Evolutionary conservation across 176 grass and related monocot genomes (phyloP), one percentile per base, ranked within the genome.

Genomic region (Bromus sterilis): DNA sequence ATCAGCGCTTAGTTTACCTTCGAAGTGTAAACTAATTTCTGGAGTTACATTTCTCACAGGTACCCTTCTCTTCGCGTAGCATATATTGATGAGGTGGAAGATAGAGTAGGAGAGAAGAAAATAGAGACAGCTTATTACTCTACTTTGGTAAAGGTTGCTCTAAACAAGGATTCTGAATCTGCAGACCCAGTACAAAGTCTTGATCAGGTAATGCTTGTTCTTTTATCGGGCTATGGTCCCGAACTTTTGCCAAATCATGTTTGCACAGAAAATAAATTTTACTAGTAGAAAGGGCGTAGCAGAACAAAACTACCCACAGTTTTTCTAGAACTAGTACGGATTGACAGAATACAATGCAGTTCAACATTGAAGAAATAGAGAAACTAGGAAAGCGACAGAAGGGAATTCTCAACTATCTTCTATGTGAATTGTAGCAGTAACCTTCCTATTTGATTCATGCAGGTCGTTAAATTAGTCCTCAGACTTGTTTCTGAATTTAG

Each of bases 21-120:
- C 0, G 15, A 84, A 73, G 26, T 51, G 26, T 73, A 20, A 73
- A 59, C 31, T 69, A 61, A 81, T 76, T 85, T 14, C 16, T 70
- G 28, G 53, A 12, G 20, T 40, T 78, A 41, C 46, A 69, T 71
- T 82, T 86, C 63, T 89, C 4, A 18, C 74, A 98, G 95, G 86
- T 71, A 94, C 76, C 89, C 95, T 85, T 93, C 92, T 89, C 90
- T 98, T 25, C 95, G 95, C 77, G 95, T 98, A 32, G 95, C 95
- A 39, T 98, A 94, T 80, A 94, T 93, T 79, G 91, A 98, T 89
- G 70, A 90, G 85, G 87, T 97, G 29, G 94, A 97, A 60, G 89
- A 87, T 66, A 79, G 85, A 74, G 84, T 82, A 57, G 88, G 70
- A 49, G 85, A 82, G 12, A 97, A 93, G 80, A 88, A 92, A 88